Evolutionary conservation across 2,329 filamentous ascomycete genomes (phyloP).

Genomic region (Alternaria angustiovoidea): DNA sequence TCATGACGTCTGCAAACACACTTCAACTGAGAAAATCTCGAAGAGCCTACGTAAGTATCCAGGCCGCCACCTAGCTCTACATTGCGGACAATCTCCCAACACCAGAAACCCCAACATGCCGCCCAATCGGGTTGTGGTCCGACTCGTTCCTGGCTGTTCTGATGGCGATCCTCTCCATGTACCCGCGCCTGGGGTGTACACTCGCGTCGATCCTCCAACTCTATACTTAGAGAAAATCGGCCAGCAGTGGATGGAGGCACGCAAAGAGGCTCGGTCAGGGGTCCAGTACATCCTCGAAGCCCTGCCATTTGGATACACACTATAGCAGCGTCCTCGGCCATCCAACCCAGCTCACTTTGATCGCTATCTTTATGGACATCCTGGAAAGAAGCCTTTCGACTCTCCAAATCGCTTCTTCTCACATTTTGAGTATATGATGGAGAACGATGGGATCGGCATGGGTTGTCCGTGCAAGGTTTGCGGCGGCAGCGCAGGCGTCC

Average conservation of each 20-base stretch:
- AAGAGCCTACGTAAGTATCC: not conserved
- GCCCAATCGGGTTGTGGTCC: conserved; percentile 30
- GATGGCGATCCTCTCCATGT: conserved; percentile 49
- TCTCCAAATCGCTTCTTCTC: conserved; percentile 64
- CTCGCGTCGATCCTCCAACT: conserved; percentile 50
- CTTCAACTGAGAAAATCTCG: not conserved
- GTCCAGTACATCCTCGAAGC: conserved; percentile 60
- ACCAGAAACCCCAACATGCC: conserved; percentile 7
- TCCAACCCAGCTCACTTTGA: conserved; percentile 56
- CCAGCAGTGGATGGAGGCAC: conserved; percentile 57
- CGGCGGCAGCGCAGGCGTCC: conserved; percentile 26
- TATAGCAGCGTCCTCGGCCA: conserved; percentile 60
- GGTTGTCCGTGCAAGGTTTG: conserved; percentile 63
- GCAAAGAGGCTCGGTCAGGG: conserved; percentile 47
- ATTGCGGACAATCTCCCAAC: not conserved
- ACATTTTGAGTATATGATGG: conserved; percentile 66
- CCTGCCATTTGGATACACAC: conserved; percentile 63
- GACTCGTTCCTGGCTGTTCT: conserved; percentile 31
- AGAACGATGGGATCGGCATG: conserved; percentile 50
- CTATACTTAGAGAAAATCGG: conserved; percentile 60
- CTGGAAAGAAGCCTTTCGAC: conserved; percentile 59
- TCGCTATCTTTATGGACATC: conserved; percentile 66
- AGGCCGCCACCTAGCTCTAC: too few species aligned
- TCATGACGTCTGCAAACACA: conserved; percentile 4
- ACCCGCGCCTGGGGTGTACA: conserved; percentile 33